A percentile compares a stretch with the other conserved stretches of the same genome.
Evolutionary conservation across 2,329 filamentous ascomycete species (phyloP).

Genomic region (Pseudogymnoascus sp.): DNA sequence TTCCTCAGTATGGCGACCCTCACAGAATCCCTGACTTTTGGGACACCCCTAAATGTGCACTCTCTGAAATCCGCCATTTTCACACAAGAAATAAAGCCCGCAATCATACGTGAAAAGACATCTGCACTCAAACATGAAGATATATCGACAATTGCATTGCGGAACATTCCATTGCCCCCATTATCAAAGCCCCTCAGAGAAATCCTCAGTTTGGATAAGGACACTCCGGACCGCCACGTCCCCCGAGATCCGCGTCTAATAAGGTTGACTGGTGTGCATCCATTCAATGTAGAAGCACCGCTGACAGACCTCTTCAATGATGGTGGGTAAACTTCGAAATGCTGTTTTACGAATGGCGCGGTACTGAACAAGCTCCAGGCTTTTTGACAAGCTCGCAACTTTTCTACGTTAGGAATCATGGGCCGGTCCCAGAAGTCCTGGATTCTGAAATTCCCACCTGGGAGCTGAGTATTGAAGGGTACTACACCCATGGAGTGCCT

Average conservation of each 20-base stretch:
- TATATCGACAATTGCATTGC: not conserved
- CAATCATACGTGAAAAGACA: not conserved
- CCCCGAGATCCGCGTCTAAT: slow-evolving; percentile 75
- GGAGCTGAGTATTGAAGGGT: slow-evolving; percentile 76
- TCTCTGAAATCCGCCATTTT: not conserved
- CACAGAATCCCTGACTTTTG: not conserved
- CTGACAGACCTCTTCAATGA: slow-evolving; percentile 67
- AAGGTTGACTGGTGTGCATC: slow-evolving; percentile 79
- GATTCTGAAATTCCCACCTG: slow-evolving; percentile 70
- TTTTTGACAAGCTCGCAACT: slow-evolving; percentile 83
- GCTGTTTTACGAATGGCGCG: not conserved
- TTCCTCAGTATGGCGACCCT: not conserved
- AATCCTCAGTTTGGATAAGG: slow-evolving; percentile 68
- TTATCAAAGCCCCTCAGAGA: slow-evolving; percentile 48
- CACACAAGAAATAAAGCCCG: not conserved
- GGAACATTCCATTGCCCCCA: slow-evolving; percentile 57
- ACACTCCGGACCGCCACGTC: slow-evolving; percentile 79
- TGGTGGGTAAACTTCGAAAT: not conserved
- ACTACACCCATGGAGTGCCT: slow-evolving; percentile 31
- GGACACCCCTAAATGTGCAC: not conserved
- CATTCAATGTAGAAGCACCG: slow-evolving; percentile 85
- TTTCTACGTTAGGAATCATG: slow-evolving; percentile 90
- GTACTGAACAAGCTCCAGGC: slow-evolving; percentile 39
- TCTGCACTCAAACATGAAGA: not conserved
- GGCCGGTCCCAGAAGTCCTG: slow-evolving; percentile 67